A percentile compares a stretch with the other conserved stretches of the same genome.
Conservation (phyloP, 2,329 filamentous ascomycete genomes). For the Stemphylium lycopersici region DNA sequence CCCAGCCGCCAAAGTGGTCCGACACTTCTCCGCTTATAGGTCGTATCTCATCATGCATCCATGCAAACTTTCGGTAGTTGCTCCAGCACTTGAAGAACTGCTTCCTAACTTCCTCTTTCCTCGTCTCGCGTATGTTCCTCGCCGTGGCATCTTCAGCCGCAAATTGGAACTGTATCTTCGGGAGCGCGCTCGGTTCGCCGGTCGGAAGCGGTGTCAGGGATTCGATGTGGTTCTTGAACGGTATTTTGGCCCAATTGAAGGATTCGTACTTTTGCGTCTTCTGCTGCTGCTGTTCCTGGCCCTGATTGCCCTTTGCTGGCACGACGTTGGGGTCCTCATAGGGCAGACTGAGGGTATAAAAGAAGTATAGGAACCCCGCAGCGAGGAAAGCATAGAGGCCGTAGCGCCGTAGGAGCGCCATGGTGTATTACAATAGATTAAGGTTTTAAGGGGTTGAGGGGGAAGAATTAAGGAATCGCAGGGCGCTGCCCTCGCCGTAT, state of each 20-base stretch:
- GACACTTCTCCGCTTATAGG: slow-evolving; percentile 51
- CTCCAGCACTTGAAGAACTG: slow-evolving; percentile 54
- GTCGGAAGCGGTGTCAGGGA: slow-evolving; percentile 47
- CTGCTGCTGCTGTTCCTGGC: slow-evolving; percentile 16
- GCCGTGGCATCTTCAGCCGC: slow-evolving; percentile 41
- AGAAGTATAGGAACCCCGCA: slow-evolving; percentile 43
- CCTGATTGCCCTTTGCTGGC: slow-evolving; percentile 10
- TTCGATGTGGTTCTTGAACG: slow-evolving; percentile 50
- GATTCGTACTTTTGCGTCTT: slow-evolving; percentile 18
- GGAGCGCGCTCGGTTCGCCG: slow-evolving; percentile 46
- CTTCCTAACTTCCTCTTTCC: slow-evolving; percentile 48
- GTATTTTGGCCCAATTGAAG: slow-evolving; percentile 51
- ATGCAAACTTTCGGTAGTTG: slow-evolving; percentile 53
- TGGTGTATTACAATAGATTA: slow-evolving; percentile 28
- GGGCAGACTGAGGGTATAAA: slow-evolving; percentile 47
- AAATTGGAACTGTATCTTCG: slow-evolving; percentile 53
- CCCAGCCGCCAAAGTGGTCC: slow-evolving; percentile 57
- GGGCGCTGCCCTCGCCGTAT: slow-evolving; percentile 5
- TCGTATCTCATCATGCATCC: slow-evolving; percentile 57
- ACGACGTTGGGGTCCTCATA: slow-evolving; percentile 25
- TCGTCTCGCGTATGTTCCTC: slow-evolving; percentile 42
- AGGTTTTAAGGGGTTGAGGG: slow-evolving; percentile 9
- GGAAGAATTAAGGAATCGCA: slow-evolving; percentile 4
- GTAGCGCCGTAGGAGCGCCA: slow-evolving; percentile 50
- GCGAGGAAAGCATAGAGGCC: slow-evolving; percentile 44